Conservation (phyloP, 148 eudicot genomes). For the Rhododendron ovatum region DNA sequence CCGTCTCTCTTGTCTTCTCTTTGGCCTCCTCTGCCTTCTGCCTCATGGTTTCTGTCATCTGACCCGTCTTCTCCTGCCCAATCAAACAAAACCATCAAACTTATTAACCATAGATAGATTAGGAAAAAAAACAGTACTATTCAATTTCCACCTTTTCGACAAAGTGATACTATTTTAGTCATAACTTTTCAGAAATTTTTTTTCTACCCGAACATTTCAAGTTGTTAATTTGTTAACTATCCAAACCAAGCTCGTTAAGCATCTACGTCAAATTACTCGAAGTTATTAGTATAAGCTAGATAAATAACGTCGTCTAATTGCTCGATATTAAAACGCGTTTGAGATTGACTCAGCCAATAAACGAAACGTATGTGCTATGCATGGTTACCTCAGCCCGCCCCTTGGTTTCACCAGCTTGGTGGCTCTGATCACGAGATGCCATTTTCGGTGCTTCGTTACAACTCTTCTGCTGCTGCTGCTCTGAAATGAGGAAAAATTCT, state of each 20-base stretch:
- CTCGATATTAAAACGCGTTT: background rate
- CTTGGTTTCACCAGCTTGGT: conserved; percentile 61
- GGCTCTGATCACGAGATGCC: conserved; percentile 56
- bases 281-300: too few species aligned
- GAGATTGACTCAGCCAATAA: background rate
- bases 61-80: conserved; percentile 51
- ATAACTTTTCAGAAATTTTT: too few species aligned
- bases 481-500: background rate
- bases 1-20: conserved; percentile 7
- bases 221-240: too few species aligned
- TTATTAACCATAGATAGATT: background rate
- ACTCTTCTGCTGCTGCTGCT: background rate
- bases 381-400: conserved; percentile 59
- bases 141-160: too few species aligned
- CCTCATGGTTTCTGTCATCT: conserved; percentile 44
- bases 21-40: conserved; percentile 40
- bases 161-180: too few species aligned
- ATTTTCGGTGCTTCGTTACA: conserved; percentile 12
- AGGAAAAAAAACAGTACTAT: background rate
- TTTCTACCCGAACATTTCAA: too few species aligned
- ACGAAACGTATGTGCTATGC: background rate
- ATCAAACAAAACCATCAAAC: background rate
- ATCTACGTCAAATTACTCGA: too few species aligned
- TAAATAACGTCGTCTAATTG: too few species aligned
- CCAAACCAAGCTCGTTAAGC: too few species aligned